phyloP scores from a whole-genome alignment of 257 asterid genomes.

The Nemophila menziesii region DNA sequence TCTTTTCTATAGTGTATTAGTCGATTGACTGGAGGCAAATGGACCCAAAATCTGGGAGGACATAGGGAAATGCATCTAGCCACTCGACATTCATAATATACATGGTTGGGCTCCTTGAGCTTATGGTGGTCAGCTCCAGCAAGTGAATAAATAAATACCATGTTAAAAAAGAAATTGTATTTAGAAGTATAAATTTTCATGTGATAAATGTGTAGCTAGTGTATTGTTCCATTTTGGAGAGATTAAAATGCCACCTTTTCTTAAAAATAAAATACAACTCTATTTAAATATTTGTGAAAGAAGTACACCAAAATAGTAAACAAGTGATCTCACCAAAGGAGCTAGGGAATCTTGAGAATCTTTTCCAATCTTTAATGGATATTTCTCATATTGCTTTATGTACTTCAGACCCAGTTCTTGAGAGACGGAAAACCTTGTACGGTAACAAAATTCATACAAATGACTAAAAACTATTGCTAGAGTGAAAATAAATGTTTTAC shows the following conservation, averaged over 20 bases:
- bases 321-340: slow-evolving; percentile 46
- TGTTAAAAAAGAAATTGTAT: too few species aligned
- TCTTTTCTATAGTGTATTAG: too few species aligned
- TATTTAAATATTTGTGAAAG: slow-evolving; percentile 5
- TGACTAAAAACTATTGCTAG: background rate
- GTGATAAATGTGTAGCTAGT: slow-evolving; percentile 92
- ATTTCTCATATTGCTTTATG: slow-evolving; percentile 88
- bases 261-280: slow-evolving; percentile 22
- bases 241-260: slow-evolving; percentile 88
- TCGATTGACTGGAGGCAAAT: too few species aligned
- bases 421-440: slow-evolving; percentile 86
- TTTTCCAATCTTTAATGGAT: slow-evolving; percentile 66
- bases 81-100: too few species aligned
- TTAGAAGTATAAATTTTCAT: slow-evolving; percentile 26
- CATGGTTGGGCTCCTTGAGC: too few species aligned
- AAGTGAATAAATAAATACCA: too few species aligned
- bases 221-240: slow-evolving; percentile 81
- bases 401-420: slow-evolving; percentile 99
- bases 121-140: too few species aligned
- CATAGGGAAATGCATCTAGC: too few species aligned
- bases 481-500: slow-evolving; percentile 24
- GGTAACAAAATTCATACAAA: slow-evolving; percentile 1
- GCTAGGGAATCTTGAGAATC: slow-evolving; percentile 84
- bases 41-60: too few species aligned
- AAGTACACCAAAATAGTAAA: background rate